phyloP scores from a whole-genome alignment of 1,139 yeast species.

The Geotrichum reessii region DNA sequence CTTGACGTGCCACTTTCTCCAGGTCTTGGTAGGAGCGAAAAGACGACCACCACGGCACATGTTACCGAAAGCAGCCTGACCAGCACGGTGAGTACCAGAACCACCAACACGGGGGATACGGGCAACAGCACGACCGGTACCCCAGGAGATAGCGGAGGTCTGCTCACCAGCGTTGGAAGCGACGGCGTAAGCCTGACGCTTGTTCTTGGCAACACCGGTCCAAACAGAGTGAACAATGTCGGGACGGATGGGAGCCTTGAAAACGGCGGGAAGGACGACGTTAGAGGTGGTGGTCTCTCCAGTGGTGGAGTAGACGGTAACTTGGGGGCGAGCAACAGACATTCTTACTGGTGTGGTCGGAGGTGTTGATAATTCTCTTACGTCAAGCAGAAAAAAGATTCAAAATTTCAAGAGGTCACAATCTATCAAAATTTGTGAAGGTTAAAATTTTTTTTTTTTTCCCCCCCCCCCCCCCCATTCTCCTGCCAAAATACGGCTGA shows the following conservation, averaged over 20 bases:
- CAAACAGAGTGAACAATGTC: slow-evolving; percentile 98
- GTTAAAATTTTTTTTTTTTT: slow-evolving; percentile 1
- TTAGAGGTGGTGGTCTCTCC: slow-evolving; percentile 84
- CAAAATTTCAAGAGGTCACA: neutral
- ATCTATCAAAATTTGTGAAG: neutral
- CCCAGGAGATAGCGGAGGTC: slow-evolving; percentile 99
- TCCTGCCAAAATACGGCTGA: neutral
- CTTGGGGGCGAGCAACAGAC: slow-evolving; percentile 89
- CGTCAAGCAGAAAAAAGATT: neutral
- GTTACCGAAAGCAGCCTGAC: slow-evolving; percentile 99
- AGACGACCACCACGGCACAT: slow-evolving; percentile 99
- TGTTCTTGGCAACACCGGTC: slow-evolving; percentile 98
- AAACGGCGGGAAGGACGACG: slow-evolving; percentile 95
- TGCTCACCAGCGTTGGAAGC: slow-evolving; percentile 99
- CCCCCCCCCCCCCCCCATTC: no score
- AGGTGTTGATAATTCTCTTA: slow-evolving; percentile 7
- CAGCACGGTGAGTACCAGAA: slow-evolving; percentile 99
- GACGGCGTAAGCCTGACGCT: slow-evolving; percentile 99
- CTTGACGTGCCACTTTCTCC: slow-evolving; percentile 99
- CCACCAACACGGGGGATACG: slow-evolving; percentile 99
- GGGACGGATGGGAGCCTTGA: slow-evolving; percentile 99
- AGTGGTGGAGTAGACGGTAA: slow-evolving; percentile 82
- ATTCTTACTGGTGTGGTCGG: slow-evolving; percentile 34
- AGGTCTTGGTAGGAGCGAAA: slow-evolving; percentile 99
- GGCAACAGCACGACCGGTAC: slow-evolving; percentile 99